Evolutionary conservation across 306 rosid species (phyloP).

Genomic region (Coriaria nepalensis): DNA sequence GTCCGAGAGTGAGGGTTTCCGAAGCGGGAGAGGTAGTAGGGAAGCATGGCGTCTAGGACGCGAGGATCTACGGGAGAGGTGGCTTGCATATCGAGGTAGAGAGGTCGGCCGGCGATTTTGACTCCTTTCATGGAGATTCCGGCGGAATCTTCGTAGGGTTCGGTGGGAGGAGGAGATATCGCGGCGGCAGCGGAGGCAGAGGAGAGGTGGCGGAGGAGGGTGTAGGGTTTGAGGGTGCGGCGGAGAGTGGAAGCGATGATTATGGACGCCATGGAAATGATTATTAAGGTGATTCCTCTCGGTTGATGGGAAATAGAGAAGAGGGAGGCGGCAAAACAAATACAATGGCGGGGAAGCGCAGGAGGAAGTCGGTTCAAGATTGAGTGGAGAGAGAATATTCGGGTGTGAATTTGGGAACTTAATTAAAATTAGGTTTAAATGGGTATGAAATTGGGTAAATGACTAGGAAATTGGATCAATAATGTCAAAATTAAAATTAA

Average conservation of each 20-base stretch:
- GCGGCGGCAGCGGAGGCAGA: conserved; percentile 28
- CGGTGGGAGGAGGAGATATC: conserved; percentile 9
- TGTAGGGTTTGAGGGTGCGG: conserved; percentile 14
- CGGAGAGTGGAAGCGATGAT: conserved; percentile 43
- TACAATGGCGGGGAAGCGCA: too few species aligned
- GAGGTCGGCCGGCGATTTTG: conserved; percentile 64
- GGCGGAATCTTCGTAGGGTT: conserved; percentile 22
- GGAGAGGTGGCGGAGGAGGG: conserved; percentile 10
- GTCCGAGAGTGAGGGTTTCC: conserved; percentile 96
- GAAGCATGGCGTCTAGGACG: conserved; percentile 80
- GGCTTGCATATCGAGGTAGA: conserved; percentile 82
- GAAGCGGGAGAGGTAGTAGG: conserved; percentile 46
- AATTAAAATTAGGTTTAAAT: too few species aligned
- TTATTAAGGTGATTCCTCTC: neutral
- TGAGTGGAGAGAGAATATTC: too few species aligned
- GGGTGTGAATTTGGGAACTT: too few species aligned
- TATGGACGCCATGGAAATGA: conserved; percentile 16
- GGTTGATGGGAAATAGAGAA: too few species aligned
- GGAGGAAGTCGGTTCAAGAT: too few species aligned
- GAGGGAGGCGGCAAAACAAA: too few species aligned
- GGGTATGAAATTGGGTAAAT: too few species aligned
- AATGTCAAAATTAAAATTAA: too few species aligned
- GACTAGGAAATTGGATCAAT: too few species aligned
- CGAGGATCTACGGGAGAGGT: conserved; percentile 89
- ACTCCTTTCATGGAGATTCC: conserved; percentile 74